A percentile compares a stretch with the other conserved stretches of the same genome.
Evolutionary conservation across 768 basidiomycete genomes (phyloP).

Genomic region (Lentinula sp.): DNA sequence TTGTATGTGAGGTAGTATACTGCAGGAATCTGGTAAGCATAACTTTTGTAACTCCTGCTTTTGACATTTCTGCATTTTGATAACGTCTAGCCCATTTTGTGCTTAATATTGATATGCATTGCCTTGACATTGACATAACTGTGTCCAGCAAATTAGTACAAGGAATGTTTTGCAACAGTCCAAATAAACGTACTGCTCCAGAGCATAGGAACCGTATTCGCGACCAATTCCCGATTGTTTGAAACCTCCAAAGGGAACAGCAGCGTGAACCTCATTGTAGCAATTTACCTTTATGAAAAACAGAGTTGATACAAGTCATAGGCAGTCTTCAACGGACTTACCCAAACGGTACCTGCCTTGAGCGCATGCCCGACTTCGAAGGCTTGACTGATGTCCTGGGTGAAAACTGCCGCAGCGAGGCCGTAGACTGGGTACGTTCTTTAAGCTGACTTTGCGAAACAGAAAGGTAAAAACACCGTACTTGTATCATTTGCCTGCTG

Average conservation of each 20-base stretch:
- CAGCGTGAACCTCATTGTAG: conserved; percentile 30
- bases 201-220: conserved; percentile 62
- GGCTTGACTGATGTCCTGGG: conserved; percentile 60
- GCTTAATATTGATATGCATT: conserved; percentile 56
- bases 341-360: conserved; percentile 61
- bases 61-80: not conserved
- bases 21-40: not conserved
- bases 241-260: conserved; percentile 66
- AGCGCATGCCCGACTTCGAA: conserved; percentile 58
- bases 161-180: not conserved
- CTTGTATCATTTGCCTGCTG: conserved; percentile 49
- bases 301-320: not conserved
- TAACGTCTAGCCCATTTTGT: conserved; percentile 11
- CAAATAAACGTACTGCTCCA: conserved; percentile 37
- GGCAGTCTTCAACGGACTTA: conserved; percentile 16
- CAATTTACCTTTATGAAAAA: conserved; percentile 32
- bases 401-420: conserved; percentile 73
- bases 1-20: not conserved
- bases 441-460: not conserved
- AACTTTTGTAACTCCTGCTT: not conserved
- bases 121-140: conserved; percentile 57
- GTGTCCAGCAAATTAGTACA: conserved; percentile 1
- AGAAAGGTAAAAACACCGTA: not conserved
- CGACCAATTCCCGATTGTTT: conserved; percentile 71
- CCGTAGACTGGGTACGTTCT: conserved; percentile 61